Evolutionary conservation across 2,329 filamentous ascomycete species (phyloP), one percentile per base, ranked within the genome.

Genomic region (Phyllosticta paracitricarpa): DNA sequence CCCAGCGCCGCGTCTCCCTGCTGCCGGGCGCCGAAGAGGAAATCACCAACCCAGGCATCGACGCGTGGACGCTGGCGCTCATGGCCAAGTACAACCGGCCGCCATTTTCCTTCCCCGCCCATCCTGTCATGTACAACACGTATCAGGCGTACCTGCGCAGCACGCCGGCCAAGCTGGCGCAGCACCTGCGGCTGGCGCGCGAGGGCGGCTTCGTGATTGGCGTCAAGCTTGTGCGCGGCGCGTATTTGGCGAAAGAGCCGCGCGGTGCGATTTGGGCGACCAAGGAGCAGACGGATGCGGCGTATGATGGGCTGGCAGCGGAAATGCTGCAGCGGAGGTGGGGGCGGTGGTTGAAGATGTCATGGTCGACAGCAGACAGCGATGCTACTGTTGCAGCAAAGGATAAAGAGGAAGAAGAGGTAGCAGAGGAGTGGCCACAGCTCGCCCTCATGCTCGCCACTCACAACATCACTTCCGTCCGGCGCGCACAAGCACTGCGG

Each of bases 1-100:
- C 83, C 2, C 77, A 82, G 48, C 84, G 86, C 58, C 84, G 86
- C 25, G 84, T 96, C 2, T 82, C 84, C 2, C 80, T 97, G 1
- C 82, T 96, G 2, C 90, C 96, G 64, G 90, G 95, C 65, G 92
- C 91, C 1, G 92, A 97, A 75, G 90, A 96, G 73, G 85, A 87
- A 61, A 81, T 83, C 61, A 82, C 94, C 30, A 89, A 96, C 75
- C 77, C 82, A 1, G 74, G 76, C 2, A 83, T 83, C 63, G 80
- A 82, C 65, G 64, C 70, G 19, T 82, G 80, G 81, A 78, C 79
- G 7, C 75, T 81, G 63, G 76, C 77, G 57, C 74, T 82, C 55
- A 81, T 82, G 77, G 76, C 80, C 35, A 76, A 76, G 63, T 80
- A 77, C 69, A 83, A 83, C 68, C 69, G 67, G 0, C 3, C 40